Base-by-base conservation (phyloP, 75 land plant genomes). In the Pinus tabuliformis region DNA sequence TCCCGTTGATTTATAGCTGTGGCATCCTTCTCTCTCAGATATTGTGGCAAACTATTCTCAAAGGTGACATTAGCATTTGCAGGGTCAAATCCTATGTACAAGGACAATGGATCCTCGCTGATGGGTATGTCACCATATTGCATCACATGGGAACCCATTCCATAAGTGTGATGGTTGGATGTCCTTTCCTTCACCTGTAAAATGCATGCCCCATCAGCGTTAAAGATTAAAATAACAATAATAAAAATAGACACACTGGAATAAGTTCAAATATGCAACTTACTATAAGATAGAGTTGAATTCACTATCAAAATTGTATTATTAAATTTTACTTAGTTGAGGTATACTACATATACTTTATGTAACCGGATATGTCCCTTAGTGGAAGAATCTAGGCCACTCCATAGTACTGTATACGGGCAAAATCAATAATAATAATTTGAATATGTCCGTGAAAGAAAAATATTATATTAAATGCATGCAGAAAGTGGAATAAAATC, bases 91-190 rank as follows among this genome's bases (percentile, higher is more conserved):
- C 97, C 97, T 37, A 94, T 72, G 70, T 88, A 94, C 39, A 79
- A 37, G 75, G 81, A 90, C 57, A 94, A 66, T 58, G 78, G 18
- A 11, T 94, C 82, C 66, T 62, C 79, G 80, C 74, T 79, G 17
- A 92, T 85, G 3, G 73, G 54, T 26, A 76, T n/a, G 73, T 88
- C 88, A 5, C 95, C 97, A 78, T 83, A 94, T 77, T 90, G 88
- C 97, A 94, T 92, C 78, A 94, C 97, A 84, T 94, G 97, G 6
- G 97, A 94, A 30, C 97, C 97, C 75, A 65, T 78, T 59, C 21
- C 65, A 77, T 83, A 86, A n/a, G 85, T 81, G 22, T 89, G 81
- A 11, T 83, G 70, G 73, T 82, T 86, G 42, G 88, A 70, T 15
- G 97, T 94, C 73, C 97, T 88, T 60, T 17, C 61, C 74, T 92